A percentile compares a stretch with the other conserved stretches of the same genome.
Evolutionary conservation across 2,329 filamentous ascomycete species (phyloP).

Genomic region (Hansfordia pulvinata): DNA sequence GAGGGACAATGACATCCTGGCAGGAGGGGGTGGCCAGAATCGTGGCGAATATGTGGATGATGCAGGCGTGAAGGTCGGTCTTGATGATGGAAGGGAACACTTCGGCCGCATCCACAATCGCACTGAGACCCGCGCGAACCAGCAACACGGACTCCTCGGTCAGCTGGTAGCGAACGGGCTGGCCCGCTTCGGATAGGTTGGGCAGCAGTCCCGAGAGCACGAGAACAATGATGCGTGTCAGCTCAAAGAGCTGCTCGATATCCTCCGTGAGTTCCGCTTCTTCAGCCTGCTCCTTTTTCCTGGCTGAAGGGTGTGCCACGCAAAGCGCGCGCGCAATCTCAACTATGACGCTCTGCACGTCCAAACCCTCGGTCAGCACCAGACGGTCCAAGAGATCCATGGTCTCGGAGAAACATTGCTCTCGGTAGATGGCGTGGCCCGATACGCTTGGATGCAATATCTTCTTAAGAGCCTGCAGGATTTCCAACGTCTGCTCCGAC

Average conservation of each 20-base stretch:
- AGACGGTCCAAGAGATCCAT: slow-evolving; percentile 92
- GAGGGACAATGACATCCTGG: slow-evolving; percentile 78
- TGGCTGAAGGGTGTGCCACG: slow-evolving; percentile 79
- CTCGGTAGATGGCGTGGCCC: slow-evolving; percentile 90
- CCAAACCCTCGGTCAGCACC: slow-evolving; percentile 77
- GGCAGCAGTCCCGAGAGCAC: slow-evolving; percentile 81
- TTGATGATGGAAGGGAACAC: slow-evolving; percentile 96
- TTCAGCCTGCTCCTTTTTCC: slow-evolving; percentile 48
- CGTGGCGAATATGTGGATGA: slow-evolving; percentile 90
- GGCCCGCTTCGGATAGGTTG: slow-evolving; percentile 57
- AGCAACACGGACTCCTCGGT: slow-evolving; percentile 79
- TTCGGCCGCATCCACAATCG: slow-evolving; percentile 85
- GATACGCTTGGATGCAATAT: slow-evolving; percentile 90
- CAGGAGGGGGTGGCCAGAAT: slow-evolving; percentile 79
- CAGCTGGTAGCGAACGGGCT: slow-evolving; percentile 58
- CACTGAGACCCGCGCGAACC: slow-evolving; percentile 67
- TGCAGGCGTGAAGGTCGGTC: slow-evolving; percentile 89
- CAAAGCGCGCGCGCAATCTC: slow-evolving; percentile 86
- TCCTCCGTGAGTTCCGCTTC: slow-evolving; percentile 84
- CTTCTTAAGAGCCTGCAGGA: slow-evolving; percentile 83
- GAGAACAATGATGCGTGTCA: slow-evolving; percentile 90
- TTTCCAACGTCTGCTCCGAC: slow-evolving; percentile 72
- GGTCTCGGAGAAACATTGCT: slow-evolving; percentile 90
- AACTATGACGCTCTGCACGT: slow-evolving; percentile 85
- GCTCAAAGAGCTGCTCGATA: slow-evolving; percentile 93